A percentile compares a stretch with the other conserved stretches of the same genome.
Conservation (phyloP, 768 basidiomycete species). For the Neoboletus subvelutipes region DNA sequence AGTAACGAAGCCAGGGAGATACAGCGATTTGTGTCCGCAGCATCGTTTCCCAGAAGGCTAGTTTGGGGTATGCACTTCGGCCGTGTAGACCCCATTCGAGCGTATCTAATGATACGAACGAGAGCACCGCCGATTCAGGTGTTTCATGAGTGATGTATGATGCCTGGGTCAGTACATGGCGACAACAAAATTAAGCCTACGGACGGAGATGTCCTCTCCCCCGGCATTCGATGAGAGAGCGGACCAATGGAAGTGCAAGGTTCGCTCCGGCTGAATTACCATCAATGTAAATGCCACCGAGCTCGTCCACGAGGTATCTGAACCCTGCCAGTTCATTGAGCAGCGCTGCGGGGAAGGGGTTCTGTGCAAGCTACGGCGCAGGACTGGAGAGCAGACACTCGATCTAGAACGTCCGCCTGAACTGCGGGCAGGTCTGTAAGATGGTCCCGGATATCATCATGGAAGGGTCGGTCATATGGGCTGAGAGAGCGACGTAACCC, state of each 20-base stretch:
- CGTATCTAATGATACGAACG: conserved; percentile 13
- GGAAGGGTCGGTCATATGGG: conserved; percentile 36
- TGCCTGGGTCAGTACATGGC: conserved; percentile 17
- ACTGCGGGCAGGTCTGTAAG: conserved; percentile 38
- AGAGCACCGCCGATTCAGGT: conserved; percentile 14
- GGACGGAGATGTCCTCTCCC: conserved; percentile 8
- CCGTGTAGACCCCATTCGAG: conserved; percentile 30
- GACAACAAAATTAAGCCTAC: conserved; percentile 20
- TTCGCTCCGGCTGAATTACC: conserved; percentile 76
- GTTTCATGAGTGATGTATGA: conserved; percentile 5
- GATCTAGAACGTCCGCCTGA: conserved; percentile 52
- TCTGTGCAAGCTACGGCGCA: conserved; percentile 39
- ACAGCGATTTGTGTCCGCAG: conserved; percentile 48
- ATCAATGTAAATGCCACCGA: conserved; percentile 60
- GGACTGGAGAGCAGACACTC: conserved; percentile 62
- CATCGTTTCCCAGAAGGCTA: conserved; percentile 41
- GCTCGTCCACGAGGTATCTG: conserved; percentile 54
- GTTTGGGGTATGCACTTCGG: conserved; percentile 32
- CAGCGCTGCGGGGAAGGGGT: conserved; percentile 70
- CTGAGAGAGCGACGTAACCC: conserved; percentile 19
- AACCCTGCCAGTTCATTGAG: conserved; percentile 67
- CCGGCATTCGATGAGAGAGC: conserved; percentile 54
- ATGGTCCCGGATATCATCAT: conserved; percentile 42
- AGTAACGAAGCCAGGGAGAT: conserved; percentile 54
- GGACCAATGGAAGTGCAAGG: conserved; percentile 56